These are phyloP conservation scores for Oemleria cerasiformis DNA, from an alignment of 306 rosid genomes.

Conservation along the genomic window DNA sequence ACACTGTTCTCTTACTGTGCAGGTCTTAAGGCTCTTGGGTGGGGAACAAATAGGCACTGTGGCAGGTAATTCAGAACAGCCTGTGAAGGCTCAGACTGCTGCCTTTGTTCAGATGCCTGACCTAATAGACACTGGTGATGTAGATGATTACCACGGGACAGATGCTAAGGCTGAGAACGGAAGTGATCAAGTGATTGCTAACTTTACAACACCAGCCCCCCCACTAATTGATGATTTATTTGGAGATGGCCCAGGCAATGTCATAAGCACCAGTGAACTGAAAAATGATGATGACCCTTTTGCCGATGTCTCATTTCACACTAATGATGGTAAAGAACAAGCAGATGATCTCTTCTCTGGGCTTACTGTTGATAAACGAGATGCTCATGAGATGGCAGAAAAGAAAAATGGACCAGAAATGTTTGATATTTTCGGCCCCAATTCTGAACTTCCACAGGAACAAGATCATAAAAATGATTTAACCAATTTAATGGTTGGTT, in stretches of 20 bases:
- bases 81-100: slow-evolving; percentile 39
- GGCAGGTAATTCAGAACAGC: slow-evolving; percentile 46
- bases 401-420: slow-evolving; percentile 44
- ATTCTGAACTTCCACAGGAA: slow-evolving; percentile 33
- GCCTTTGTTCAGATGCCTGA: slow-evolving; percentile 60
- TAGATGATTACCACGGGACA: slow-evolving; percentile 36
- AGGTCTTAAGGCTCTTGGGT: slow-evolving; percentile 81
- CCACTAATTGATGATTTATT: slow-evolving; percentile 82
- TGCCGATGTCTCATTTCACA: slow-evolving; percentile 85
- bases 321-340: slow-evolving; percentile 51
- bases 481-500: slow-evolving; percentile 58
- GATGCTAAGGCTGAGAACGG: slow-evolving; percentile 33
- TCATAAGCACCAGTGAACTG: slow-evolving; percentile 38
- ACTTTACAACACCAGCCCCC: slow-evolving; percentile 38
- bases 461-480: slow-evolving; percentile 42
- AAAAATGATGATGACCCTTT: slow-evolving; percentile 84
- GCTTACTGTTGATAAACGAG: slow-evolving; percentile 60
- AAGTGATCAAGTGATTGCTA: slow-evolving; percentile 41
- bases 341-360: slow-evolving; percentile 82
- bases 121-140: slow-evolving; percentile 81
- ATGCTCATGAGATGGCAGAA: slow-evolving; percentile 35
- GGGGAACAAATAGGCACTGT: slow-evolving; percentile 53
- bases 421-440: slow-evolving; percentile 68
- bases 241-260: slow-evolving; percentile 58
- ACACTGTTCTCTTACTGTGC: slow-evolving; percentile 33